Base-by-base conservation (phyloP, 2,329 filamentous ascomycete genomes). In the Thelonectria olida region DNA sequence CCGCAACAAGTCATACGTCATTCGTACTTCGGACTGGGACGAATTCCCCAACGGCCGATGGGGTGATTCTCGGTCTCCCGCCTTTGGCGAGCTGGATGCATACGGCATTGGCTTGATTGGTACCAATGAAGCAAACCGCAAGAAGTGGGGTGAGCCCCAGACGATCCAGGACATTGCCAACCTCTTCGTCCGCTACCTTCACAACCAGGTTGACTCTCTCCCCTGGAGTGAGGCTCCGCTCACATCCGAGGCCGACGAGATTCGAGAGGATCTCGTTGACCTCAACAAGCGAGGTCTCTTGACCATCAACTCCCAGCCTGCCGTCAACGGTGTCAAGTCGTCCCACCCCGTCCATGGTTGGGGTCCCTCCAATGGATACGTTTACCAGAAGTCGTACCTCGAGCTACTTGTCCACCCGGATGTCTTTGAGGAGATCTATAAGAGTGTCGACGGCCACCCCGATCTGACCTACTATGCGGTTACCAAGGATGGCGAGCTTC, bases 21-120 rank as follows among this genome's bases (percentile, higher is more conserved):
- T 93, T 57, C 92, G 96, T 56, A 99, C 96, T 1, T 94, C 97
- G 75, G 95, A 97, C 70, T 99, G 96, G 96, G 96, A 99, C 72
- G 96, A 99, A 77, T 99, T 97, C 72, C 96, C 96, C 57, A 99
- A 99, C 82, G 96, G 96, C 47, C 91, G 96, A 78, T 99, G 96
- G 96, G 96, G 96, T 79, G 96, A 99, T 78, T 95, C 94, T 53
- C 88, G 96, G 66, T 98, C 95, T 60, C 96, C 96, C 63, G 96
- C 96, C 51, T 99, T 97, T 73, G 96, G 96, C 72, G 93, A 97
- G 78, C 83, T 98, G 53, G 95, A 98, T 78, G 90, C 93, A 8
- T 98, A 99, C 74, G 95, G 94, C 42, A 93, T 98, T 71, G 93
- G 94, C 44, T 80, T 99, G 70, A 96, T 95, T 68, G 96, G 96